A percentile compares a stretch with the other conserved stretches of the same genome.
Conservation (phyloP, 2,329 filamentous ascomycete genomes). For the Ascochyta fabae region DNA sequence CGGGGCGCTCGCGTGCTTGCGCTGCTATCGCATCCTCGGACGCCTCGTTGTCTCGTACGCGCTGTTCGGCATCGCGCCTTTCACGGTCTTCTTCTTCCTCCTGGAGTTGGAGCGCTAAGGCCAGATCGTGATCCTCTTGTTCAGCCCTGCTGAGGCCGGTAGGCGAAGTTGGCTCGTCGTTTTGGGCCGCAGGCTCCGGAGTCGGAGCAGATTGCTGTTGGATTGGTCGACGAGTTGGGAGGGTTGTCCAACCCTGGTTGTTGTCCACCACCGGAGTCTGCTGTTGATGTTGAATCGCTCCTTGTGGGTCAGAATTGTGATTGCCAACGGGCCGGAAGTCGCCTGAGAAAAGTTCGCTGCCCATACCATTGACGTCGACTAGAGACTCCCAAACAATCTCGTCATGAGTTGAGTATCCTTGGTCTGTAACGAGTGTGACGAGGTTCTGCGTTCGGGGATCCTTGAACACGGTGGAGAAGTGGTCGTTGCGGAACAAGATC, state of each 20-base stretch:
- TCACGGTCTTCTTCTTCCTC: conserved; percentile 89
- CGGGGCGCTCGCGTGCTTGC: conserved; percentile 30
- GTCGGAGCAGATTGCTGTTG: conserved; percentile 24
- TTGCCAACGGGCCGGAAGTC: conserved; percentile 87
- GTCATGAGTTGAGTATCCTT: conserved; percentile 84
- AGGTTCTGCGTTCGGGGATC: conserved; percentile 79
- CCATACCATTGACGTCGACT: conserved; percentile 83
- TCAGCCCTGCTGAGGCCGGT: conserved; percentile 61
- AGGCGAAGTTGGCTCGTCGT: conserved; percentile 32
- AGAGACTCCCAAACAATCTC: conserved; percentile 97
- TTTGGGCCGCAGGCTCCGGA: conserved; percentile 15
- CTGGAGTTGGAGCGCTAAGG: conserved; percentile 88
- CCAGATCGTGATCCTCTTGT: conserved; percentile 83
- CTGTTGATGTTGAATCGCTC: conserved; percentile 37
- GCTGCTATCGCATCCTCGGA: conserved; percentile 72
- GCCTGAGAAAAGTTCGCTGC: conserved; percentile 83
- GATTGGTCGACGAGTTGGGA: conserved; percentile 50
- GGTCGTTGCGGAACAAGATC: conserved; percentile 95
- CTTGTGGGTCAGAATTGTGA: conserved; percentile 29
- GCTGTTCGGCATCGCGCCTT: conserved; percentile 63
- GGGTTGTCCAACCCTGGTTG: conserved; percentile 63
- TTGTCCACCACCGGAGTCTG: conserved; percentile 43
- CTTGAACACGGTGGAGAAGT: conserved; percentile 93
- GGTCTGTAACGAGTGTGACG: conserved; percentile 87
- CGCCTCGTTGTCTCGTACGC: conserved; percentile 70